Percentiles rank a stretch among this genome's conserved stretches.
Evolutionary conservation across 2,329 filamentous ascomycete genomes (phyloP).

Genomic region (Colletotrichum spinosum): DNA sequence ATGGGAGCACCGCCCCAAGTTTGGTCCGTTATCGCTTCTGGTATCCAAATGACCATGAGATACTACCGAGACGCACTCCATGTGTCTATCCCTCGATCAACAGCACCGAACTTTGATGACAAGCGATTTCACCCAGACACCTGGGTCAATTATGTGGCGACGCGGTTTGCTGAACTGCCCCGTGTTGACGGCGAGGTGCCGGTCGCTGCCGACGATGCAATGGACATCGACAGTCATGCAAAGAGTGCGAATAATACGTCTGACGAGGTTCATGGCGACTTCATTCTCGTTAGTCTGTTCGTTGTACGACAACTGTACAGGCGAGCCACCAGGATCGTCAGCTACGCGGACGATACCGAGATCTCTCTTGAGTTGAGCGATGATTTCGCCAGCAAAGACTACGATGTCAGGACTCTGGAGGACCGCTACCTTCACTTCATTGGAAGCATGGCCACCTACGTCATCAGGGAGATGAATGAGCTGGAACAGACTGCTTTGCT

Average conservation of each 20-base stretch:
- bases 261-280: slow-evolving; percentile 49
- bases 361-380: slow-evolving; percentile 47
- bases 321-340: slow-evolving; percentile 48
- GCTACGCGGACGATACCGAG: slow-evolving; percentile 36
- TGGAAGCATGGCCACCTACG: slow-evolving; percentile 50
- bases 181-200: slow-evolving; percentile 19
- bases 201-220: background rate
- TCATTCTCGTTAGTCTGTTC: slow-evolving; percentile 53
- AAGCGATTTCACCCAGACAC: slow-evolving; percentile 22
- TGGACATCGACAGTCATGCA: slow-evolving; percentile 23
- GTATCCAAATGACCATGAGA: slow-evolving; percentile 46
- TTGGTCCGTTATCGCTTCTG: slow-evolving; percentile 53
- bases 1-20: slow-evolving; percentile 46
- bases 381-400: slow-evolving; percentile 42
- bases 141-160: slow-evolving; percentile 34
- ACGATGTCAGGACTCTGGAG: slow-evolving; percentile 42
- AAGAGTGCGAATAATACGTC: slow-evolving; percentile 13
- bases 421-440: slow-evolving; percentile 51
- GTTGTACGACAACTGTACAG: slow-evolving; percentile 55
- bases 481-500: slow-evolving; percentile 48
- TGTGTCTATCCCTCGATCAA: background rate
- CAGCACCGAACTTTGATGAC: slow-evolving; percentile 24
- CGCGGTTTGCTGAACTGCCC: slow-evolving; percentile 20
- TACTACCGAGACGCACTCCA: slow-evolving; percentile 40
- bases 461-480: slow-evolving; percentile 51